Evolutionary conservation across 257 asterid genomes (phyloP), one percentile per base, ranked within the genome.

Genomic region (Cordia subcordata): DNA sequence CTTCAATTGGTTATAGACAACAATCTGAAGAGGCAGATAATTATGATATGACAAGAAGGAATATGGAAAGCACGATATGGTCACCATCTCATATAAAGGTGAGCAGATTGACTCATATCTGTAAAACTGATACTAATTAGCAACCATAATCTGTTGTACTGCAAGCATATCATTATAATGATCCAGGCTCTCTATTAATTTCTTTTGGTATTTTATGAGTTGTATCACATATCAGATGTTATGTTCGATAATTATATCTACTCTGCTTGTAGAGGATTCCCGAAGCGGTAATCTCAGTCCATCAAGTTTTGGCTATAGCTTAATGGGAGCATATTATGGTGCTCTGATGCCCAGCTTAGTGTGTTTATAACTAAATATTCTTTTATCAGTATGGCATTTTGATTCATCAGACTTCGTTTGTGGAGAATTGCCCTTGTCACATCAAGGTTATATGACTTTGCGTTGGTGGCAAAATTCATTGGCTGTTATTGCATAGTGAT

Each of bases 41-140:
- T 65, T 61, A 46, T 27, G 68, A 64, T 14, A 70, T 62, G 10
- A 52, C 69, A 64, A 58, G 64, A 52, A 55, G 22, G 21, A 66
- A 67, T 52, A 75, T 64, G 8, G 68, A 54, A 58, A 56, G 71
- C 54, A 76, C 68, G 60, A 55, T 45, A 61, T 75, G 32, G 69
- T 68, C 66, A 54, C 70, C 58, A 53, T 53, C 50, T 56, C 74
- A 54, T 58, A 50, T 52, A 39, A 71, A 73, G 82, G 85, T 79
- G 60, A 60, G 45, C 56, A 15, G 53, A 68, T 52, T 35, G 23
- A 20, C 68, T 39, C 57, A 17, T 50, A 37, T 49, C 38, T 67
- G 40, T 23, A 39, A 53, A 53, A 62, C 19, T 49, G 49, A 17
- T 45, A 11, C 18, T 4, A 13, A 13, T 14, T 1, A 19, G 16